Conservation (phyloP, 371 early-diverging fungal species). For the Rhizopus delemar region DNA sequence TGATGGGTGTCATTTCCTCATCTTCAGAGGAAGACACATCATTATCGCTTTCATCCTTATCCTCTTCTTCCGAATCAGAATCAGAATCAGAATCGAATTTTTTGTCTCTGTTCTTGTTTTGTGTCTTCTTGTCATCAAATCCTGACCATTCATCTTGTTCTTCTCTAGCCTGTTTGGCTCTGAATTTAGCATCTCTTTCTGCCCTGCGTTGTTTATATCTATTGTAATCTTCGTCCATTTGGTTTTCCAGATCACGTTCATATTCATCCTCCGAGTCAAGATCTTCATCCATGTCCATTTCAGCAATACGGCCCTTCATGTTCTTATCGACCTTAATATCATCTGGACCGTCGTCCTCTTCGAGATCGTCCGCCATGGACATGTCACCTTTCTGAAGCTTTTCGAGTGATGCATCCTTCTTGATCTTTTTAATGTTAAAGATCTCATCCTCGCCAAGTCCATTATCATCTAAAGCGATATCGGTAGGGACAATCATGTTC, state of each 20-base stretch:
- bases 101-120: conserved; percentile 34
- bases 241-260: conserved; percentile 64
- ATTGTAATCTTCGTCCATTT: conserved; percentile 76
- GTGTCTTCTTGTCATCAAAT: conserved; percentile 56
- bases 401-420: conserved; percentile 52
- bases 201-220: conserved; percentile 71
- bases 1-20: conserved; percentile 31
- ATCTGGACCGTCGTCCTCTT: conserved; percentile 41
- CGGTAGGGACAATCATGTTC: conserved; percentile 90
- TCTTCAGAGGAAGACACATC: conserved; percentile 29
- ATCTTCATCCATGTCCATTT: conserved; percentile 47
- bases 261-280: conserved; percentile 46
- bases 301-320: conserved; percentile 33
- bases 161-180: conserved; percentile 66
- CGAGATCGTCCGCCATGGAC: conserved; percentile 53
- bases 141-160: conserved; percentile 74
- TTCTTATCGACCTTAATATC: conserved; percentile 37
- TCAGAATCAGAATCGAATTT: conserved; percentile 32
- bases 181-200: conserved; percentile 75
- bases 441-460: conserved; percentile 55
- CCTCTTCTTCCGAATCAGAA: conserved; percentile 33
- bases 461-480: conserved; percentile 79
- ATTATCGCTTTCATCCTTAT: conserved; percentile 12
- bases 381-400: conserved; percentile 60
- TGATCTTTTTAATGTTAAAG: conserved; percentile 61